Evolutionary conservation across 305 asterid genomes (phyloP).

Genomic region (Solanum hybrid): DNA sequence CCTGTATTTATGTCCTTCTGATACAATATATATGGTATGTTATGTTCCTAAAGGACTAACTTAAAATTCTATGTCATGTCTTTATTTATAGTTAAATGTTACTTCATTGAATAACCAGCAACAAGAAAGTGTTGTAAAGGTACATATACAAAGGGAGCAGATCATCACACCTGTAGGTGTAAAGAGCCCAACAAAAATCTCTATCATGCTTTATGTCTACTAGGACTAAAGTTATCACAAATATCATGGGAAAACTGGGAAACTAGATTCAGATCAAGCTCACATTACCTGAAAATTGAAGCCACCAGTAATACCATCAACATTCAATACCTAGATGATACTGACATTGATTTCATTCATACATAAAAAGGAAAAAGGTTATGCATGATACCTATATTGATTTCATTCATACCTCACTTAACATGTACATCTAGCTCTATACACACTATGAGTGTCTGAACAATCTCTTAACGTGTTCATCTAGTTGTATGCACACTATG

Average conservation of each 20-base stretch:
- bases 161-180: not conserved
- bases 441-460: no score
- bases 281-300: slow-evolving; percentile 78
- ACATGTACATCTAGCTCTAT: no score
- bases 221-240: not conserved
- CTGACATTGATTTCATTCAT: no score
- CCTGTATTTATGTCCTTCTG: not conserved
- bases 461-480: slow-evolving; percentile 14
- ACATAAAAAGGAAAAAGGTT: not conserved
- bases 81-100: not conserved
- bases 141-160: not conserved
- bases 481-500: slow-evolving; percentile 27
- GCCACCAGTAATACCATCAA: slow-evolving; percentile 82
- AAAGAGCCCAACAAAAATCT: not conserved
- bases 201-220: not conserved
- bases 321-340: slow-evolving; percentile 51
- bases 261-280: not conserved
- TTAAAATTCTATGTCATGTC: not conserved
- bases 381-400: slow-evolving; percentile 24
- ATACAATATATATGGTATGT: not conserved
- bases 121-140: not conserved
- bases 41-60: not conserved
- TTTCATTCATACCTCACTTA: slow-evolving; percentile 31
- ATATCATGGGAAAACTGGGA: not conserved
- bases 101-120: not conserved